A percentile compares a stretch with the other conserved stretches of the same genome.
phyloP scores from a whole-genome alignment of 1,284 basidiomycete species.

The Ganoderma boninense region DNA sequence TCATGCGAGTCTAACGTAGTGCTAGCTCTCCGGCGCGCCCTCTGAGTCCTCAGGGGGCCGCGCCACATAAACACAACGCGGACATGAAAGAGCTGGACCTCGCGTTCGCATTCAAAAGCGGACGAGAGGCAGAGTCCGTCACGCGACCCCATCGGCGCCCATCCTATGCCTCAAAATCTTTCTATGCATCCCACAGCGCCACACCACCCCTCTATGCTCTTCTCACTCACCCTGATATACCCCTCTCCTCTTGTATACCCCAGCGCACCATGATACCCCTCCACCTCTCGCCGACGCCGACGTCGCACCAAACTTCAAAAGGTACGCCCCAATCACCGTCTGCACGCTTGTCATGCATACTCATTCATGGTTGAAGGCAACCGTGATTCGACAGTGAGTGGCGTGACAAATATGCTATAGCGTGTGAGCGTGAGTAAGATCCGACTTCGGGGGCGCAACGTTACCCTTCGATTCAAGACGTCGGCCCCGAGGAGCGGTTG shows the following conservation, averaged over 20 bases:
- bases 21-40: background rate
- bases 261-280: background rate
- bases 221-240: background rate
- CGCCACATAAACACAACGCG: background rate
- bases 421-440: background rate
- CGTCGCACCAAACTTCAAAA: background rate
- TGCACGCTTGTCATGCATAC: background rate
- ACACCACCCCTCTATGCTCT: background rate
- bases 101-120: background rate
- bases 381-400: too few species aligned
- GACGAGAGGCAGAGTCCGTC: background rate
- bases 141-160: background rate
- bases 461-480: background rate
- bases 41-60: background rate
- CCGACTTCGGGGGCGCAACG: slow-evolving; percentile 11
- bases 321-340: background rate
- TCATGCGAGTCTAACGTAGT: background rate
- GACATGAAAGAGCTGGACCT: background rate
- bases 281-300: background rate
- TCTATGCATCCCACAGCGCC: too few species aligned
- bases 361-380: background rate
- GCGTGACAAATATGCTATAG: too few species aligned
- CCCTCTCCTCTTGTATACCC: background rate
- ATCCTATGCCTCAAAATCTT: too few species aligned
- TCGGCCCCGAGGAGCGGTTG: slow-evolving; percentile 16